Evolutionary conservation across 352 stramenopile genomes (phyloP).

Genomic region (Plasmopara muralis): DNA sequence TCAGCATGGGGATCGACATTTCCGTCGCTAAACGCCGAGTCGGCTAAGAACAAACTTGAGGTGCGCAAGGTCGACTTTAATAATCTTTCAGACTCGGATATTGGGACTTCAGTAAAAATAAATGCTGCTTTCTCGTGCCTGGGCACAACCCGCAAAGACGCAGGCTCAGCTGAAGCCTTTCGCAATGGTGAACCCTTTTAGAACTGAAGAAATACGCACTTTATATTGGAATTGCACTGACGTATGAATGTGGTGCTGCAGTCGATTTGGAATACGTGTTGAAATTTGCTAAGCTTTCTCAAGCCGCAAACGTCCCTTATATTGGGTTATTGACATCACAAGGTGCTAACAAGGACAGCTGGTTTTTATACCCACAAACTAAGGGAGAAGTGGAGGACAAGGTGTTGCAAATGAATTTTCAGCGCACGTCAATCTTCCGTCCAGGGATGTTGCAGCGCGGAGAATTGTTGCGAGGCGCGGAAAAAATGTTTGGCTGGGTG

Average conservation of each 20-base stretch:
- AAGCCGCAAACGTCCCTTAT: conserved; percentile 41
- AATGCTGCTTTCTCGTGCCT: conserved; percentile 67
- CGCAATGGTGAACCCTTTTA: conserved; percentile 40
- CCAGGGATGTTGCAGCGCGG: conserved; percentile 54
- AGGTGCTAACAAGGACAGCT: conserved; percentile 59
- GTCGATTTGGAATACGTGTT: conserved; percentile 68
- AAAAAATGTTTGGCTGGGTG: conserved; percentile 47
- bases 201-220: background rate
- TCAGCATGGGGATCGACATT: conserved; percentile 41
- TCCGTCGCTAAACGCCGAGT: conserved; percentile 32
- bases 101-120: conserved; percentile 37
- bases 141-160: conserved; percentile 63
- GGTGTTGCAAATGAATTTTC: conserved; percentile 49
- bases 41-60: conserved; percentile 49
- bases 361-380: conserved; percentile 72
- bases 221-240: conserved; percentile 5
- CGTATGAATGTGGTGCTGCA: conserved; percentile 13
- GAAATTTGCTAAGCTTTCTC: conserved; percentile 45
- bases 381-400: conserved; percentile 72
- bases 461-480: conserved; percentile 41
- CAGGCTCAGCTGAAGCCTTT: conserved; percentile 58
- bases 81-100: conserved; percentile 25
- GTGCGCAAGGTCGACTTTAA: conserved; percentile 59
- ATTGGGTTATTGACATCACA: conserved; percentile 61
- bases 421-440: conserved; percentile 49